Conservation (phyloP, 768 basidiomycete genomes). For the Kwoniella sp. region DNA sequence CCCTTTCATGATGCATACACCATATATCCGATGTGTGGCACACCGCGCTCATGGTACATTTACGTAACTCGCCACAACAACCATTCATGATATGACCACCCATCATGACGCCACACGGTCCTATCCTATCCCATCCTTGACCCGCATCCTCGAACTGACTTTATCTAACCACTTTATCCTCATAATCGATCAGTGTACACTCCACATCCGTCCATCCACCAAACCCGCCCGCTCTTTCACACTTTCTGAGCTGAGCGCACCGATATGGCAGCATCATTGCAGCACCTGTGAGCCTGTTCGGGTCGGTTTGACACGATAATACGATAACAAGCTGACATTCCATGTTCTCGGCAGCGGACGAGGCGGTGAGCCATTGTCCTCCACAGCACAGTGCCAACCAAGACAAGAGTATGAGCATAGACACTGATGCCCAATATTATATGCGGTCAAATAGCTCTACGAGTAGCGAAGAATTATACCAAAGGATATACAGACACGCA, state of each 20-base stretch:
- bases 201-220: not conserved
- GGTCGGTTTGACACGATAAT: not conserved
- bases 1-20: not conserved
- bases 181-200: not conserved
- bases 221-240: no score
- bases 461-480: constrained; percentile 93
- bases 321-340: constrained; percentile 11
- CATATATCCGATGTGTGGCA: not conserved
- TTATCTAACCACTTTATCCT: not conserved
- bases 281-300: constrained; percentile 38
- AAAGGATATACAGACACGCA: constrained; percentile 82
- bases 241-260: not conserved
- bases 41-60: constrained; percentile 1
- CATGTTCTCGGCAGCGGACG: constrained; percentile 39
- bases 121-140: not conserved
- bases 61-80: not conserved
- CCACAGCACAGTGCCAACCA: not conserved
- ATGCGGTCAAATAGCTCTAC: constrained; percentile 62
- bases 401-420: not conserved
- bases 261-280: constrained; percentile 37
- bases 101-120: constrained; percentile 6
- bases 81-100: not conserved
- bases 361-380: constrained; percentile 41
- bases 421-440: constrained; percentile 3
- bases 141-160: not conserved